Evolutionary conservation across 495 filamentous ascomycete species (phyloP).

Genomic region (Evansstolkia leycettana): DNA sequence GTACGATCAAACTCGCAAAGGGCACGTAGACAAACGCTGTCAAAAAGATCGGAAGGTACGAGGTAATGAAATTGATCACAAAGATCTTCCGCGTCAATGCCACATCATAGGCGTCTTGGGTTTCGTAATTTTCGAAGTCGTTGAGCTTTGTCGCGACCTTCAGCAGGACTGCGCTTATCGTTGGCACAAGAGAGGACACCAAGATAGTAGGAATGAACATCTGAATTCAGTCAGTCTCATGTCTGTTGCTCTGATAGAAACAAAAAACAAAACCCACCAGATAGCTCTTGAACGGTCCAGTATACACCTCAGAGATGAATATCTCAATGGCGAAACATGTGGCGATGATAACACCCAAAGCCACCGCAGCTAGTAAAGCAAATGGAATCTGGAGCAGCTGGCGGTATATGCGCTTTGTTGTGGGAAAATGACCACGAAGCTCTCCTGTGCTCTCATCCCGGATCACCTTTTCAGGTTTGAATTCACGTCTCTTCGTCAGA

Average conservation of each 20-base stretch:
- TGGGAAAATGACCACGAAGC: constrained; percentile 62
- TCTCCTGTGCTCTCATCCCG: constrained; percentile 81
- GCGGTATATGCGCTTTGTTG: constrained; percentile 59
- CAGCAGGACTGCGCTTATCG: constrained; percentile 64
- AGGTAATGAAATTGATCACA: constrained; percentile 93
- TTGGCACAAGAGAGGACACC: constrained; percentile 68
- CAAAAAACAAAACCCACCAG: constrained; percentile 42
- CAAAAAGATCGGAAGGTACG: constrained; percentile 82
- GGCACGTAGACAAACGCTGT: constrained; percentile 97
- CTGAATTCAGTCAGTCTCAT: constrained; percentile 34
- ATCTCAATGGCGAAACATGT: constrained; percentile 91
- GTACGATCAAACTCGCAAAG: constrained; percentile 76
- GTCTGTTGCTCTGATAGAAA: neutral
- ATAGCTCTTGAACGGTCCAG: constrained; percentile 74
- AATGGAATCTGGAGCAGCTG: constrained; percentile 87
- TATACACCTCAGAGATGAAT: constrained; percentile 89
- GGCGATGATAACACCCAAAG: constrained; percentile 71
- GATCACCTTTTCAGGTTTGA: constrained; percentile 61
- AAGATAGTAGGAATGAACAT: constrained; percentile 81
- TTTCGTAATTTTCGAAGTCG: constrained; percentile 87
- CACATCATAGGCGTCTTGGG: constrained; percentile 61
- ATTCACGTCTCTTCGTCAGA: constrained; percentile 62
- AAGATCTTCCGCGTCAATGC: constrained; percentile 86
- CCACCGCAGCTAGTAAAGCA: constrained; percentile 53
- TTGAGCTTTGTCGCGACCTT: constrained; percentile 68